Evolutionary conservation across 768 basidiomycete species (phyloP), one percentile per base, ranked within the genome.

Genomic region (Leccinum sublutescens): DNA sequence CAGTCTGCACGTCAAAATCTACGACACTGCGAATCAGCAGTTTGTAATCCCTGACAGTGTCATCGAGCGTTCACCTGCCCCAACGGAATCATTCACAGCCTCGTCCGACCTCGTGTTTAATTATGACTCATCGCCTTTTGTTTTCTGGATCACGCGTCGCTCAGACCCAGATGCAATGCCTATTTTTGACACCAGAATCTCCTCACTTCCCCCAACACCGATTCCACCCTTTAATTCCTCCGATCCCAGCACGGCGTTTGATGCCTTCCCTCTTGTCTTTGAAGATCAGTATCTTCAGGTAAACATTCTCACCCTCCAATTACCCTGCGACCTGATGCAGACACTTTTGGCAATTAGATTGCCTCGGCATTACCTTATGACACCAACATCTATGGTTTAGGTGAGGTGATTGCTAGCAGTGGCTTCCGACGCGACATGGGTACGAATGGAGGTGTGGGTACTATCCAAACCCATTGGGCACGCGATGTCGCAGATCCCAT

Each of bases 221-320:
- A 82, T 84, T 38, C 74, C 81, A n/a, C 79, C 87, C 10, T 75
- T 81, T n/a, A 80, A 83, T 43, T 38, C 78, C 0, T 72, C 68
- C 9, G 84, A 85, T 61, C 78, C 79, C 52, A 79, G 77, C 8
- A 85, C 85, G 0, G 79, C 81, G 3, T 75, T 91, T n/a, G 78
- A 85, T 56, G 85, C 81, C 0, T 88, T 89, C 59, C 82, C 85
- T 0, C 76, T 93, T 12, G 81, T 93, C 14, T 92, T 92, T 66
- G 89, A 92, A 64, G 84, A 92, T 61, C 87, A 87, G 66, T 92
- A 91, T 68, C 78, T 93, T 23, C 88, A 91, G 79, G 84, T 85
- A 58, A 52, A 60, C 45, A 10, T 1, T 29, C 25, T 27, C 10
- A 10, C 23, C 1, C 23, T 49, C 23, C 21, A 27, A 15, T 38